Percentiles rank a stretch among this genome's conserved stretches.
phyloP scores from a whole-genome alignment of 768 basidiomycete species.

The Strobilomyces confusus region DNA sequence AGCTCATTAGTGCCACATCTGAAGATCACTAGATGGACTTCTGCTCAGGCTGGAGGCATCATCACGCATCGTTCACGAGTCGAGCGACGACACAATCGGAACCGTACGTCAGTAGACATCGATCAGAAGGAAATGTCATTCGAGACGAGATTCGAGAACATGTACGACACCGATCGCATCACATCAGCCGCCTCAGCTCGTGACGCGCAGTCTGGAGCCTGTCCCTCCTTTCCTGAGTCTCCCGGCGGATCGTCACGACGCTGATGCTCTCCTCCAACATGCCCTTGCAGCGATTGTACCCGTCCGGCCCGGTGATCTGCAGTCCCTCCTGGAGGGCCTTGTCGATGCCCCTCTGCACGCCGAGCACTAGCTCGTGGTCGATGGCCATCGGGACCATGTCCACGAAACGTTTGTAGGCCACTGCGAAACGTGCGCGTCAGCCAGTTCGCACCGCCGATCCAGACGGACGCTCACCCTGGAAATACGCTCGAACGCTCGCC shows the following conservation, averaged over 20 bases:
- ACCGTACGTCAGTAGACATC: no score
- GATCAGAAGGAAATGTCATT: no score
- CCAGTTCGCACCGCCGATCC: not conserved
- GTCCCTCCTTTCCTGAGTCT: conserved; percentile 48
- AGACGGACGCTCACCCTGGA: conserved; percentile 55
- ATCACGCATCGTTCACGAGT: no score
- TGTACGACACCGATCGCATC: no score
- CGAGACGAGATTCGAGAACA: no score
- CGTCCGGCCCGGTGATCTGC: conserved; percentile 18
- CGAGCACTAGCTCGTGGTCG: conserved; percentile 40
- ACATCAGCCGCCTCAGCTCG: conserved; percentile 32
- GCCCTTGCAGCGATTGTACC: conserved; percentile 41
- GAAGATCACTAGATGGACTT: no score
- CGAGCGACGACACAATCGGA: no score
- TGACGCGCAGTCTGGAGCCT: conserved; percentile 43
- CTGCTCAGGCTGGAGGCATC: no score
- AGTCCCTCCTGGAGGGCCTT: conserved; percentile 45
- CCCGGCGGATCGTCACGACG: conserved; percentile 42
- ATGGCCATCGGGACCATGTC: conserved; percentile 23
- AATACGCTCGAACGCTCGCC: conserved; percentile 68
- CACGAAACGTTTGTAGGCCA: conserved; percentile 42
- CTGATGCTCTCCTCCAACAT: conserved; percentile 52
- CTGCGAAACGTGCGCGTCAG: conserved; percentile 24
- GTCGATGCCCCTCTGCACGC: conserved; percentile 44
- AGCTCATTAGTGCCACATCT: no score